Conservation (phyloP, 768 basidiomycete species). For the Kwoniella europaea region DNA sequence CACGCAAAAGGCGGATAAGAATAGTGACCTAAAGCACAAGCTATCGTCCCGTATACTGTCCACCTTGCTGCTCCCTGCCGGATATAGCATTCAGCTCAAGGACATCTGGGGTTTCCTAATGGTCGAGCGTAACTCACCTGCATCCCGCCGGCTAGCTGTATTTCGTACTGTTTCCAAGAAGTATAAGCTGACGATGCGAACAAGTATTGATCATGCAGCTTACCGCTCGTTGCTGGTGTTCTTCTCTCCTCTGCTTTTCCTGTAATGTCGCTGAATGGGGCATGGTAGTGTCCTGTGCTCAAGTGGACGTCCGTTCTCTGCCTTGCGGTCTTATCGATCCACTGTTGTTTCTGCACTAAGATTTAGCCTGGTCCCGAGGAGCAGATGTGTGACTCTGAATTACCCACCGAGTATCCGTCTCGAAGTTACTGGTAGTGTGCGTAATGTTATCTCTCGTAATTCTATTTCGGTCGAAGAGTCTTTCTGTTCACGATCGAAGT, state of each 20-base stretch:
- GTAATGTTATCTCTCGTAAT: neutral
- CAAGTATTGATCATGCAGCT: neutral
- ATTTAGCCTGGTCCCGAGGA: no score
- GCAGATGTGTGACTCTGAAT: no score
- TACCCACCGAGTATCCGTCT: neutral
- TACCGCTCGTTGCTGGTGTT: constrained; percentile 52
- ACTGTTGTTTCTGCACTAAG: no score
- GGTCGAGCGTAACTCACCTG: constrained; percentile 27
- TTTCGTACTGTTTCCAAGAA: constrained; percentile 15
- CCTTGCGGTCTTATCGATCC: no score
- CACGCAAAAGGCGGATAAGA: constrained; percentile 55
- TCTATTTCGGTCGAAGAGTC: neutral
- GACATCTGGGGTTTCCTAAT: neutral
- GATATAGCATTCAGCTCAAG: neutral
- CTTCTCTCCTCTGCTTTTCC: constrained; percentile 40
- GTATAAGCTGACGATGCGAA: neutral
- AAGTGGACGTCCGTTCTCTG: neutral
- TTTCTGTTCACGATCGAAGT: neutral
- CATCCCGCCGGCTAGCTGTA: constrained; percentile 51
- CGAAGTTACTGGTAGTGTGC: constrained; percentile 4
- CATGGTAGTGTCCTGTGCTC: neutral
- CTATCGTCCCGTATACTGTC: constrained; percentile 51
- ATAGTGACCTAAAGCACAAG: constrained; percentile 47
- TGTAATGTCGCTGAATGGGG: constrained; percentile 16
- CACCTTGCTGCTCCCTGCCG: constrained; percentile 49